Evolutionary conservation across 2,329 filamentous ascomycete genomes (phyloP), one percentile per base, ranked within the genome.

Genomic region (Phialocephala sp.): DNA sequence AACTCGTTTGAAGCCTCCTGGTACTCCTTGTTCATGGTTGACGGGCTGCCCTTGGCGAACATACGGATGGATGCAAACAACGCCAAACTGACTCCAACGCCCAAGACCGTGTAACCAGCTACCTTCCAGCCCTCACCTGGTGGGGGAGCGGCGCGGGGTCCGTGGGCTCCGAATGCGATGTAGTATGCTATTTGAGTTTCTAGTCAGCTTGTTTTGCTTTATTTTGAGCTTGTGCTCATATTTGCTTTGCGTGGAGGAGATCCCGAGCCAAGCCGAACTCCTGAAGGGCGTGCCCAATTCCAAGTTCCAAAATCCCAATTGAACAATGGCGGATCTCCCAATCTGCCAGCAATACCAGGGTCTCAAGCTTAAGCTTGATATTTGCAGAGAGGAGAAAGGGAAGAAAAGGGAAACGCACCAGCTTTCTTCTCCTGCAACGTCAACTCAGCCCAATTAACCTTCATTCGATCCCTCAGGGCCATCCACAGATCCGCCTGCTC

Each of bases 401-500:
- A n/a, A 11, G 32, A 62, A 57, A 59, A 56, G 22, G 37, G 27
- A 14, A 37, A 75, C 94, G 80, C 89, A 97, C 95, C 94, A 76
- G 95, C 95, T 86, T 97, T 98, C 92, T 99, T 97, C 88, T 99
- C 95, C 82, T 95, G 91, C 77, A 96, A 74, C 60, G 95, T 97
- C 84, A 99, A 85, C 78, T 98, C 93, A 78, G 90, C 88, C 95
- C 95, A 99, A 85, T 93, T 93, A 76, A 87, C 89, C 91, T 97
- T 97, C 95, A 99, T 99, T 78, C 95, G 91, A 84, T 99, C 95
- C 81, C 95, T 89, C 81, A 99, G 86, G 75, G 91, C 86, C 95
- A 99, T 99, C 95, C 95, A 99, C 76, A 99, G 85, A 79, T 99
- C 95, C 73, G 95, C 95, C 89, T 99, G 95, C 88, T 99, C 95